These are phyloP conservation scores for Pleurozium schreberi DNA, from an alignment of 225 moss, liverwort and hornwort genomes.

Conservation along the genomic window DNA sequence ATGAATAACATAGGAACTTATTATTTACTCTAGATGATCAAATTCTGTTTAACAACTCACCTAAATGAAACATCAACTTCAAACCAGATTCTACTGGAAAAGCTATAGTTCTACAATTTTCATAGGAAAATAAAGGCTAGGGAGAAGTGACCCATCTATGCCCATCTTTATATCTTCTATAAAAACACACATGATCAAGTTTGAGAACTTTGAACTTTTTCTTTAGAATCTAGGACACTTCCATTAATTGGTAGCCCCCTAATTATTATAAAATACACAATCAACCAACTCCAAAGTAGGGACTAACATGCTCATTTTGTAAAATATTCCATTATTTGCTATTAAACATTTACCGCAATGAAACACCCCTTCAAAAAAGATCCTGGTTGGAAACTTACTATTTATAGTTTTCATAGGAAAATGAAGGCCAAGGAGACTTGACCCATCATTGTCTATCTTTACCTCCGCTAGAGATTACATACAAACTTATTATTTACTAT, in stretches of 20 bases:
- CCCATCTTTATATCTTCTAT: rapidly evolving
- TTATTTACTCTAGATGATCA: not conserved
- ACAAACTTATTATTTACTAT: too few relatives aligned
- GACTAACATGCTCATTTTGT: not conserved
- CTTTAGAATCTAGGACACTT: too few relatives aligned
- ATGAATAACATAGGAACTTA: not conserved
- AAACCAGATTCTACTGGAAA: not conserved
- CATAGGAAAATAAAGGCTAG: not conserved
- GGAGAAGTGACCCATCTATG: not conserved
- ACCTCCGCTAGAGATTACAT: rapidly evolving
- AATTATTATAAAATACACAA: too few relatives aligned
- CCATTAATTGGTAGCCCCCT: too few relatives aligned
- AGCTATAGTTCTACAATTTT: not conserved
- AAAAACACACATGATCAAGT: not conserved
- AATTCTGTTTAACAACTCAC: too few relatives aligned
- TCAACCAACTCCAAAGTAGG: too few relatives aligned
- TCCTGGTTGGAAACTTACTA: not conserved
- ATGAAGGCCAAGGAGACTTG: not conserved
- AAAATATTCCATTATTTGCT: rapidly evolving
- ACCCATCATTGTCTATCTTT: not conserved
- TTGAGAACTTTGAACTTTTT: too few relatives aligned
- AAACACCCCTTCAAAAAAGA: not conserved
- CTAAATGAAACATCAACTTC: not conserved
- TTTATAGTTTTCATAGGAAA: not conserved
- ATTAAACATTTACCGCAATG: rapidly evolving